Conservation (phyloP, 208 protist species). For the Acanthamoeba sp. region DNA sequence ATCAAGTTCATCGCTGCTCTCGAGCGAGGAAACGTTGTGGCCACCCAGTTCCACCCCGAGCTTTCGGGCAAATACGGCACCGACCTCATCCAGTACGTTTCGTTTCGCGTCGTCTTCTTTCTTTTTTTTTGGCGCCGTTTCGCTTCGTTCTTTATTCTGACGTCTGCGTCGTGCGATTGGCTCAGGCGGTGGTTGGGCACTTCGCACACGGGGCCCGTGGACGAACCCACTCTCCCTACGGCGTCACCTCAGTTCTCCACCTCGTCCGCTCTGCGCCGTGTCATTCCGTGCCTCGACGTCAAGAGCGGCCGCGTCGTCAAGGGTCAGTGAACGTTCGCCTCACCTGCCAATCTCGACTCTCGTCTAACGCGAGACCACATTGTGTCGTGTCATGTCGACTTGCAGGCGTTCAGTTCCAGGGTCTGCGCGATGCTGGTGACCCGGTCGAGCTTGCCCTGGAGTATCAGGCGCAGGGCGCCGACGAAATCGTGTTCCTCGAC, state of each 20-base stretch:
- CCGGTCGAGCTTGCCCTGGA: constrained; percentile 72
- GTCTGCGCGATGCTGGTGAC: constrained; percentile 76
- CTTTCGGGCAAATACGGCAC: constrained; percentile 76
- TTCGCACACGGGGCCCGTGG: background rate
- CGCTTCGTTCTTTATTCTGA: constrained; percentile 21
- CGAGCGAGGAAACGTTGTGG: constrained; percentile 72
- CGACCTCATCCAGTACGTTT: constrained; percentile 46
- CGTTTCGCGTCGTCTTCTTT: background rate
- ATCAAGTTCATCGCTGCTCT: constrained; percentile 49
- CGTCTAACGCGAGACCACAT: background rate
- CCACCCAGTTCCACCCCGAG: constrained; percentile 80
- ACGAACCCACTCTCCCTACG: background rate
- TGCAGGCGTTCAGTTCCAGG: constrained; percentile 76
- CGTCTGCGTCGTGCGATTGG: too few species aligned
- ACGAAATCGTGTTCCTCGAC: constrained; percentile 80
- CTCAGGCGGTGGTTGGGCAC: background rate
- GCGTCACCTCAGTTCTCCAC: background rate
- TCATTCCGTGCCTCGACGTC: constrained; percentile 80
- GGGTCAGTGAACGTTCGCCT: too few species aligned
- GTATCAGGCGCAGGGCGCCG: constrained; percentile 77
- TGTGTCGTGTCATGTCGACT: background rate
- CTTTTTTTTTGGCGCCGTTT: background rate
- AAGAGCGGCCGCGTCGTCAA: constrained; percentile 79
- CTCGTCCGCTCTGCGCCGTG: constrained; percentile 52
- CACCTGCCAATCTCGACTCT: background rate